Conservation (phyloP, 495 filamentous ascomycete species). For the Penicillium crystallinum region DNA sequence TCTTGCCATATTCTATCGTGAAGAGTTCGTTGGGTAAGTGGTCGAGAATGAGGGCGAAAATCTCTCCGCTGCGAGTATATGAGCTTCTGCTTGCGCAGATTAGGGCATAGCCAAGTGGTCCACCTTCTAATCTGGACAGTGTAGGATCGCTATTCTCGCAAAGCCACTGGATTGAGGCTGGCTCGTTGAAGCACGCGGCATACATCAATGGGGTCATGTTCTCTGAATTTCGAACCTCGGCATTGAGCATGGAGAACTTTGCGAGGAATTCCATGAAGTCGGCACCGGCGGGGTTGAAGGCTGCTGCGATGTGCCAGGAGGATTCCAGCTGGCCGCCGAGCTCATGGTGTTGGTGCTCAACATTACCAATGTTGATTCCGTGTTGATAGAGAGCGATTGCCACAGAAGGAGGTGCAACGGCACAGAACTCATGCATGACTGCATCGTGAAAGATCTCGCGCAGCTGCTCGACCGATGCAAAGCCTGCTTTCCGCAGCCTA, state of each 20-base stretch:
- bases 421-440: not conserved
- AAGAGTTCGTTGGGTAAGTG: not conserved
- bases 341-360: not conserved
- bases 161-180: not conserved
- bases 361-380: constrained; percentile 1
- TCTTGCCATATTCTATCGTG: not conserved
- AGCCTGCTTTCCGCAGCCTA: not conserved
- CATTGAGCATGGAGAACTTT: not conserved
- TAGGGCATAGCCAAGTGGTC: not conserved
- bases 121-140: not conserved
- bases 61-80: not conserved
- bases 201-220: constrained; percentile 1
- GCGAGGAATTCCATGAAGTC: not conserved
- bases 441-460: not conserved
- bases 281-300: not conserved
- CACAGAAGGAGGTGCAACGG: not conserved
- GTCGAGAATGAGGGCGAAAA: not conserved
- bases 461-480: not conserved
- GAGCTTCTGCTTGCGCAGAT: not conserved
- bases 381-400: not conserved
- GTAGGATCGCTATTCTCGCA: not conserved
- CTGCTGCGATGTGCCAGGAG: constrained; percentile 3
- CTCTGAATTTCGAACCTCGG: not conserved
- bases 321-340: not conserved
- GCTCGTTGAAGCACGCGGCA: not conserved